These are phyloP conservation scores for Penicillium verrucosum DNA, from an alignment of 2,329 filamentous ascomycete species.

Conservation along the genomic window DNA sequence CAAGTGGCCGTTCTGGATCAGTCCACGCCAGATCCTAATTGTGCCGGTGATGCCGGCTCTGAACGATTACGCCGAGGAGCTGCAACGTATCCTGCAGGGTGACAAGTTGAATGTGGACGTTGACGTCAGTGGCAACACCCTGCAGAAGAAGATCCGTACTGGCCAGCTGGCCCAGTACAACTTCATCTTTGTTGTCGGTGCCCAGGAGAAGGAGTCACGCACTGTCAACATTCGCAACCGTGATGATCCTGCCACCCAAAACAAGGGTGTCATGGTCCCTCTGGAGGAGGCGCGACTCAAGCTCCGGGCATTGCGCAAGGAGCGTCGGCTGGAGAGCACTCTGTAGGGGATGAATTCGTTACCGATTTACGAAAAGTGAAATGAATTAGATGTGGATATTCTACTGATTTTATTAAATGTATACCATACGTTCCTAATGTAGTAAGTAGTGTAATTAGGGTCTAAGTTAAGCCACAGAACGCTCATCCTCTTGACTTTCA, in stretches of 20 bases:
- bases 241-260: constrained; percentile 60
- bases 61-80: constrained; percentile 49
- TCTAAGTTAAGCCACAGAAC: neutral
- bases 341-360: constrained; percentile 28
- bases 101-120: constrained; percentile 49
- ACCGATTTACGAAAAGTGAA: constrained; percentile 16
- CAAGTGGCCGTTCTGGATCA: constrained; percentile 54
- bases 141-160: constrained; percentile 52
- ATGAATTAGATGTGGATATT: constrained; percentile 12
- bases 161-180: constrained; percentile 51
- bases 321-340: constrained; percentile 43
- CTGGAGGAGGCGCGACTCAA: constrained; percentile 58
- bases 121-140: constrained; percentile 49
- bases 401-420: constrained; percentile 1
- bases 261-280: constrained; percentile 60
- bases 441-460: neutral
- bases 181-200: constrained; percentile 60
- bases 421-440: neutral
- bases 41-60: constrained; percentile 50
- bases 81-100: constrained; percentile 44
- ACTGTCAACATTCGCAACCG: constrained; percentile 64
- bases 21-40: constrained; percentile 50
- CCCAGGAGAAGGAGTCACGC: constrained; percentile 57
- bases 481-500: neutral
- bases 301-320: constrained; percentile 47